Evolutionary conservation across 139 green algal genomes (phyloP).

Genomic region (Coccomyxa sp.): DNA sequence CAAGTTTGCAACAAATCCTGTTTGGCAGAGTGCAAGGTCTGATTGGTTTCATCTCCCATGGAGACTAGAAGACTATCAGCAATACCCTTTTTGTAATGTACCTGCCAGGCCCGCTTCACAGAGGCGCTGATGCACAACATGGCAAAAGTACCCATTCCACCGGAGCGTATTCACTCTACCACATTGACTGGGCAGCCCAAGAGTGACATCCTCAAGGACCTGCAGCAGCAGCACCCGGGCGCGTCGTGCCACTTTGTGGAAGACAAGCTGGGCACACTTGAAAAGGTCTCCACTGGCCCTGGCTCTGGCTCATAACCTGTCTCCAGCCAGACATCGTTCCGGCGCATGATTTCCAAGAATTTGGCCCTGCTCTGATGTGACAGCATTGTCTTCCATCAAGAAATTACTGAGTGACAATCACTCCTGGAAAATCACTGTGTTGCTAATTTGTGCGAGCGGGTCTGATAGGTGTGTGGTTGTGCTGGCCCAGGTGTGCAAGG

Average conservation of each 20-base stretch:
- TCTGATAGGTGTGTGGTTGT: too few species aligned
- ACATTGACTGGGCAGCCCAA: conserved; percentile 76
- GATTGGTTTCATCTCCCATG: not conserved
- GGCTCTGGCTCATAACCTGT: too few species aligned
- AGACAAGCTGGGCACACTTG: conserved; percentile 84
- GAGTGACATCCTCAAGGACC: conserved; percentile 59
- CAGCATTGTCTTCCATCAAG: not conserved
- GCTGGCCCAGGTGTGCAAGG: conserved; percentile 46
- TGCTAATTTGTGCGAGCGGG: not conserved
- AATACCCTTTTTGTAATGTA: not conserved
- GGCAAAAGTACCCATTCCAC: conserved; percentile 69
- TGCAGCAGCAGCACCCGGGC: conserved; percentile 54
- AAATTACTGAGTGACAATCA: not conserved
- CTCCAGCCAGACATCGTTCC: too few species aligned
- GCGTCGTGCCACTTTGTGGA: conserved; percentile 79
- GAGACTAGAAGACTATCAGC: not conserved
- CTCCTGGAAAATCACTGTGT: not conserved
- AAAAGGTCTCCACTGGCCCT: conserved; percentile 60
- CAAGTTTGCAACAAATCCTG: not conserved
- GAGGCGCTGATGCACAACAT: conserved; percentile 79
- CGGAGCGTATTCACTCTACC: conserved; percentile 80
- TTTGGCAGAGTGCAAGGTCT: not conserved
- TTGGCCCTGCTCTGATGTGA: not conserved
- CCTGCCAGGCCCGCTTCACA: conserved; percentile 75
- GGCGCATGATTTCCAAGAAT: too few species aligned